Evolutionary conservation across 305 asterid genomes (phyloP).

Genomic region (Fraxinus sp.): DNA sequence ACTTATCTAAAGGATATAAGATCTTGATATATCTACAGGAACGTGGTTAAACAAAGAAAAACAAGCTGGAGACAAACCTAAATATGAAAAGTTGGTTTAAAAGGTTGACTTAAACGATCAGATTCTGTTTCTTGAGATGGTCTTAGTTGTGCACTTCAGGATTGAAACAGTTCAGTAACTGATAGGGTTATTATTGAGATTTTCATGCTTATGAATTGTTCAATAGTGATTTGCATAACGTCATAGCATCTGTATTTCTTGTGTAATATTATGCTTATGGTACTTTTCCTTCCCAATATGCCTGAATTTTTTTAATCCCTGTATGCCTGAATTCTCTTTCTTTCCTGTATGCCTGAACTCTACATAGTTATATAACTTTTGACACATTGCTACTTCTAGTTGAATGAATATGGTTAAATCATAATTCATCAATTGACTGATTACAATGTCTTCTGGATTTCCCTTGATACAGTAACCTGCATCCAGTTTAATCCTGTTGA

Average conservation of each 20-base stretch:
- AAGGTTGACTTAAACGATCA: background rate
- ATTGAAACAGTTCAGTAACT: constrained; percentile 4
- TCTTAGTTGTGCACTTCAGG: constrained; percentile 8
- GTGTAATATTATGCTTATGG: background rate
- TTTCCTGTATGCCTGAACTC: background rate
- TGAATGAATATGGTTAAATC: constrained; percentile 3
- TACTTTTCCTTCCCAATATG: background rate
- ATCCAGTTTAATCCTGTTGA: constrained; percentile 99
- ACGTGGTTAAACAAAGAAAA: background rate
- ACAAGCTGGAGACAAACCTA: background rate
- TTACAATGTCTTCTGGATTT: constrained; percentile 29
- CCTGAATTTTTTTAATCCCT: background rate
- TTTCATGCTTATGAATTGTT: background rate
- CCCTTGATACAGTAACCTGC: constrained; percentile 75
- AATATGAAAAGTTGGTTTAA: background rate
- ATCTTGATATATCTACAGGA: constrained; percentile 7
- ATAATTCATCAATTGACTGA: constrained; percentile 35
- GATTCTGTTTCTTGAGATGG: constrained; percentile 10
- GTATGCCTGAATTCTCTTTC: background rate
- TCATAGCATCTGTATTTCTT: background rate
- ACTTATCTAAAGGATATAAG: constrained; percentile 10
- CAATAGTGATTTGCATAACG: background rate
- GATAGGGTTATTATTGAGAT: background rate
- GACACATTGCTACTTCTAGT: constrained; percentile 17
- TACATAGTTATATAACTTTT: background rate